Conservation (phyloP, 257 asterid genomes). For the Solanum chiquidenum region DNA sequence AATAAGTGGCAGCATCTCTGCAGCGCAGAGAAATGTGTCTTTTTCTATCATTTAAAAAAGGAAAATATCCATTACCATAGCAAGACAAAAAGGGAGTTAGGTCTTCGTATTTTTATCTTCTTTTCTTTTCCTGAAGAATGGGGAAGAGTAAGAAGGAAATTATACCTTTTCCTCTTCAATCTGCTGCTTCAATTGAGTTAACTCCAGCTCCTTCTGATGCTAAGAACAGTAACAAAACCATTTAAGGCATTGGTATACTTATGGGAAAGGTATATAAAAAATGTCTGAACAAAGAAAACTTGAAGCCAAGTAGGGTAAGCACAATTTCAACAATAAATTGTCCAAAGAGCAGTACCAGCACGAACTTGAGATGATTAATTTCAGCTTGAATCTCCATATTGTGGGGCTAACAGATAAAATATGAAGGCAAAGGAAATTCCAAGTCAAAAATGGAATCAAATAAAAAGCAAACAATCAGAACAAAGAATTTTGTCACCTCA, state of each 20-base stretch:
- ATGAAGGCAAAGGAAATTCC: constrained; percentile 2
- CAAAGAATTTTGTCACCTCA: constrained; percentile 34
- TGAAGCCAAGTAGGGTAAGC: not conserved
- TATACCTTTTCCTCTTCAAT: constrained; percentile 79
- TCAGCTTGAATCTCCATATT: constrained; percentile 41
- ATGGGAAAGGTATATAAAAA: not conserved
- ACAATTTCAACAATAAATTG: not conserved
- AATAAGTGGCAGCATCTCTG: not conserved
- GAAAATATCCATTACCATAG: not conserved
- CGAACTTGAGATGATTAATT: constrained; percentile 43
- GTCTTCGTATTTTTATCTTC: not conserved
- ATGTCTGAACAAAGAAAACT: not conserved
- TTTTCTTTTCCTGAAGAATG: not conserved
- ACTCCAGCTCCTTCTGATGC: constrained; percentile 85
- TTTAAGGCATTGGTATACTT: constrained; percentile 6
- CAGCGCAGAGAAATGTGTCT: not conserved
- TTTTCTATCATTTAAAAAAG: not conserved
- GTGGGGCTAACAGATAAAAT: constrained; percentile 21
- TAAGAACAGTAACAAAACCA: constrained; percentile 21
- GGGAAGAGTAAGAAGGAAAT: not conserved
- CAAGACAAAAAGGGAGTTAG: not conserved
- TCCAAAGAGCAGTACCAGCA: constrained; percentile 54
- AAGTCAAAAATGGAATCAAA: constrained; percentile 1
- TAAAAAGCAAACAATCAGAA: not conserved
- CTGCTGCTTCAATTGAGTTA: constrained; percentile 56